Evolutionary conservation across 345 rosid species (phyloP).

Genomic region (Gossypium sturtianum): DNA sequence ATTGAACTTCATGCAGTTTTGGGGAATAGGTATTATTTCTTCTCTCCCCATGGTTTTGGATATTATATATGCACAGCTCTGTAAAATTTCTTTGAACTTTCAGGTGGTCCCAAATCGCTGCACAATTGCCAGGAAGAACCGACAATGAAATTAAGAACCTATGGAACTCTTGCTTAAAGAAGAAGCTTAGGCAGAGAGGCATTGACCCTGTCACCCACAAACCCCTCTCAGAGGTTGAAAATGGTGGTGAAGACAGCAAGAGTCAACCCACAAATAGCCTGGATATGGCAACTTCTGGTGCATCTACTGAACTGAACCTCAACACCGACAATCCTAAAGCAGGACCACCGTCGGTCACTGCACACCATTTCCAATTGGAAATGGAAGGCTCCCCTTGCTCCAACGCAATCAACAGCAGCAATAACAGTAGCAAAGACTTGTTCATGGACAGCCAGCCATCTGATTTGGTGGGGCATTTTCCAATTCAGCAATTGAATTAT

Average conservation of each 20-base stretch:
- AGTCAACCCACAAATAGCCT: slow-evolving; percentile 24
- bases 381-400: slow-evolving; percentile 37
- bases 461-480: slow-evolving; percentile 31
- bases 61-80: background rate
- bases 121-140: slow-evolving; percentile 64
- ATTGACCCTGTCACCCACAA: slow-evolving; percentile 64
- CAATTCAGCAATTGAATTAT: slow-evolving; percentile 37
- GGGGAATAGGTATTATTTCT: slow-evolving; percentile 61
- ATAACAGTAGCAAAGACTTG: slow-evolving; percentile 29
- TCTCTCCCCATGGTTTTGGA: background rate
- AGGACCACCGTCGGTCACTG: slow-evolving; percentile 17
- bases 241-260: slow-evolving; percentile 32
- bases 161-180: slow-evolving; percentile 60
- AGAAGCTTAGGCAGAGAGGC: slow-evolving; percentile 51
- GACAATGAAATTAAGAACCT: slow-evolving; percentile 64
- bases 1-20: slow-evolving; percentile 88
- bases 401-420: slow-evolving; percentile 31
- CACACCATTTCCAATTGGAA: slow-evolving; percentile 29
- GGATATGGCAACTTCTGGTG: slow-evolving; percentile 10
- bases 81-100: slow-evolving; percentile 2
- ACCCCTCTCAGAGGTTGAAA: slow-evolving; percentile 52
- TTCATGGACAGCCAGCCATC: slow-evolving; percentile 23
- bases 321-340: slow-evolving; percentile 8
- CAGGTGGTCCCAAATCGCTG: slow-evolving; percentile 73
- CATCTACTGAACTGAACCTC: slow-evolving; percentile 11